phyloP scores from a whole-genome alignment of 768 basidiomycete genomes.

The Obba rivulosa region DNA sequence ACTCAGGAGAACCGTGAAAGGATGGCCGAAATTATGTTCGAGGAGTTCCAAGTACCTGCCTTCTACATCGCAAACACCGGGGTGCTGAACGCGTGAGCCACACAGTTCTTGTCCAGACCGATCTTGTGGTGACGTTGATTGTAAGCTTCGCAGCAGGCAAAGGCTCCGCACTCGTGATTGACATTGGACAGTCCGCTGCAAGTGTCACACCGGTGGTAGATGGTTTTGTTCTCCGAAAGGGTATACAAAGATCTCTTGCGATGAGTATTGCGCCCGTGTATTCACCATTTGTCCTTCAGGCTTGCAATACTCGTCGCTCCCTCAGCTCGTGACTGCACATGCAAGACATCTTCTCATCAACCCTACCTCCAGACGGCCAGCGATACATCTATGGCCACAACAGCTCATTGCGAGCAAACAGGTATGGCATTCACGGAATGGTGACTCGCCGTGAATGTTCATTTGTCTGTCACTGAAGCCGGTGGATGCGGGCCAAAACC shows the following conservation, averaged over 20 bases:
- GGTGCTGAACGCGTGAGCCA: conserved; percentile 82
- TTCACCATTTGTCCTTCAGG: conserved; percentile 41
- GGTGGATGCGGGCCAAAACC: conserved; percentile 62
- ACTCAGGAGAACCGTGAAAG: conserved; percentile 86
- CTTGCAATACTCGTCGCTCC: conserved; percentile 67
- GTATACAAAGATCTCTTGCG: conserved; percentile 33
- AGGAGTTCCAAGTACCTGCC: conserved; percentile 90
- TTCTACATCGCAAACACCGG: conserved; percentile 96
- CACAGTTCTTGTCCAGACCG: neutral
- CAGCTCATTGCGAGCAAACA: conserved; percentile 77
- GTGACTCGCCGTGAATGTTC: too few species aligned
- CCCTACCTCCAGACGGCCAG: conserved; percentile 43
- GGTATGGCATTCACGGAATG: neutral
- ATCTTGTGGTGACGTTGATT: neutral
- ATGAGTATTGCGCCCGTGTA: too few species aligned
- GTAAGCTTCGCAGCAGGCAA: conserved; percentile 91
- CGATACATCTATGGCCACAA: conserved; percentile 73
- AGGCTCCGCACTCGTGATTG: conserved; percentile 94
- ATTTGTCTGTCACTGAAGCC: conserved; percentile 38
- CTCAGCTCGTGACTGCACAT: conserved; percentile 76
- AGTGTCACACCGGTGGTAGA: conserved; percentile 96
- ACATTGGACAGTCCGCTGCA: conserved; percentile 84
- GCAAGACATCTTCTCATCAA: conserved; percentile 61
- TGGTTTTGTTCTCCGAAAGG: conserved; percentile 95
- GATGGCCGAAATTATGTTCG: conserved; percentile 97